Evolutionary conservation across 352 stramenopile genomes (phyloP).

Genomic region (Peronospora belbahrii): DNA sequence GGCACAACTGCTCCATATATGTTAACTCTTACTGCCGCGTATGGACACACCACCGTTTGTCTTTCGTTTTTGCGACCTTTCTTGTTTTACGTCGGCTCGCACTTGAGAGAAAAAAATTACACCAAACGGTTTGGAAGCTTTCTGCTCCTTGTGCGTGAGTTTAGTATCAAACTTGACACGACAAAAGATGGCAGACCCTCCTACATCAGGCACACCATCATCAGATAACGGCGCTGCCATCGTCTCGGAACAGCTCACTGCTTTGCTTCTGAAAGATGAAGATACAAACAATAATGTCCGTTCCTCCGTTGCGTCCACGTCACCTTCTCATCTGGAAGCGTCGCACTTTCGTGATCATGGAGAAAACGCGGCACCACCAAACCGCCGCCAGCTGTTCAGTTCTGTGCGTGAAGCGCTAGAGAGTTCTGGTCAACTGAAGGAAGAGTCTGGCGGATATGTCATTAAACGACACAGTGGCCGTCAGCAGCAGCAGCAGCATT

Average conservation of each 20-base stretch:
- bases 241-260: slow-evolving; percentile 13
- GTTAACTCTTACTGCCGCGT: too few relatives aligned
- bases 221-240: slow-evolving; percentile 9
- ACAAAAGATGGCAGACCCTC: slow-evolving; percentile 17
- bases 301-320: slow-evolving; percentile 1
- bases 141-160: background rate
- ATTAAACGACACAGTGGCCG: slow-evolving; percentile 24
- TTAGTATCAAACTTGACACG: slow-evolving; percentile 17
- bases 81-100: slow-evolving; percentile 19
- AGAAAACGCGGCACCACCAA: slow-evolving; percentile 4
- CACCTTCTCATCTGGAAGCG: background rate
- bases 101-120: slow-evolving; percentile 17
- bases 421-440: slow-evolving; percentile 27
- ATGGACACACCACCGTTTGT: slow-evolving; percentile 21
- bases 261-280: slow-evolving; percentile 17
- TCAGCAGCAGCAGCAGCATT: slow-evolving; percentile 9
- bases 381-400: slow-evolving; percentile 27
- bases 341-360: background rate
- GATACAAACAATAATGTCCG: background rate
- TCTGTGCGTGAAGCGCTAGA: slow-evolving; percentile 41
- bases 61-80: slow-evolving; percentile 12
- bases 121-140: slow-evolving; percentile 4
- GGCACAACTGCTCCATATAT: too few relatives aligned
- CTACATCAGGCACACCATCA: slow-evolving; percentile 6
- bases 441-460: slow-evolving; percentile 32